Evolutionary conservation across 768 basidiomycete species (phyloP), one percentile per base, ranked within the genome.

Genomic region (Rhodotorula babjevae): DNA sequence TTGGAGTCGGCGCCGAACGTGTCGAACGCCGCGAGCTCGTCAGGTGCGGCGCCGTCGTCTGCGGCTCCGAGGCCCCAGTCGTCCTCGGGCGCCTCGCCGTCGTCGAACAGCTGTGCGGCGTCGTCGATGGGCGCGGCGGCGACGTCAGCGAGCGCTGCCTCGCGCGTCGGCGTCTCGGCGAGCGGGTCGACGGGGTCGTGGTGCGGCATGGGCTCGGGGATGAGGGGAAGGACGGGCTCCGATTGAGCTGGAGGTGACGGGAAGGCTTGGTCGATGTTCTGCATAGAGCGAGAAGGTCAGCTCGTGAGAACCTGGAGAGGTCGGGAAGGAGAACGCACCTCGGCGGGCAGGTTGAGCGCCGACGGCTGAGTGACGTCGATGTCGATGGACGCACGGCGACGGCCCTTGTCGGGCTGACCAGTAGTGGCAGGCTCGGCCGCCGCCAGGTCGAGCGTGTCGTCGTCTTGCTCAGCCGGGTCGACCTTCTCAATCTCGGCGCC

Each of bases 131-230:
- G 29, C 3, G 4, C 42, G 11, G 67, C 52, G 2, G 42, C 70
- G n/a, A 57, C 19, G 44, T 31, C 64, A 0, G 16, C 19, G 19
- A 71, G 31, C 1, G 10, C 16, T 27, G 25, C 53, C 33, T 68
- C 59, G 0, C 15, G 12, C 0, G 49, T 1, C 3, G 46, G 18
- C 11, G 57, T 12, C 16, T 59, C 63, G 52, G 27, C 31, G 29
- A 31, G 33, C 11, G 67, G 1, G 36, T 60, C 66, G 25, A 18
- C 11, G 3, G 29, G 29, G 46, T 72, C 71, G 40, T 44, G 25
- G n/a, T 72, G 71, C 3, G 66, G 50, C 1, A 68, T 16, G 23
- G 71, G 67, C 27, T 18, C 16, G 23, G 71, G 58, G 0, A 65
- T 11, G 25, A 3, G 40, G 0, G 61, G 61, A 1, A 56, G 27